Evolutionary conservation across 192 early-diverging fungal species (phyloP).

Genomic region (Podila minutissima): DNA sequence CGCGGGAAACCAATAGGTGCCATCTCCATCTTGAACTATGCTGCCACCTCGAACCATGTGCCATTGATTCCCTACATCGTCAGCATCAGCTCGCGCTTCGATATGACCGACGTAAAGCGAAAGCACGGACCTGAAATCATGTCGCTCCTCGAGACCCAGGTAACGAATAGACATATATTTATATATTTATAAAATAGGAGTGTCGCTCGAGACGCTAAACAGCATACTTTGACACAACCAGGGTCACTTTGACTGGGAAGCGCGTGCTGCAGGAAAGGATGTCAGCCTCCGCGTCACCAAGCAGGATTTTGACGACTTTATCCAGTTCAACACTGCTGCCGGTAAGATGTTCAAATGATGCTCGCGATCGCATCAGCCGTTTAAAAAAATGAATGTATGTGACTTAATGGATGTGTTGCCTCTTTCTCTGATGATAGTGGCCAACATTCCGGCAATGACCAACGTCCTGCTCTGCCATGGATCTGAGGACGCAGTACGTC

Average conservation of each 20-base stretch:
- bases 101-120: conserved; percentile 38
- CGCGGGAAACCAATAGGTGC: conserved; percentile 13
- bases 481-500: conserved; percentile 55
- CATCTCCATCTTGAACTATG: conserved; percentile 38
- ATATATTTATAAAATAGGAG: background rate
- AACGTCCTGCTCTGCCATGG: conserved; percentile 64
- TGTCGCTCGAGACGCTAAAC: background rate
- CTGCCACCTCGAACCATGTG: conserved; percentile 29
- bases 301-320: conserved; percentile 39
- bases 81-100: conserved; percentile 35
- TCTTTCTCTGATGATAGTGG: conserved; percentile 29
- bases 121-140: conserved; percentile 42
- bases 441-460: conserved; percentile 57
- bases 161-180: background rate
- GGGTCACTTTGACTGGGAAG: conserved; percentile 50
- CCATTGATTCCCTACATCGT: conserved; percentile 47
- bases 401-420: background rate
- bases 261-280: conserved; percentile 36
- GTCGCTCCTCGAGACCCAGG: conserved; percentile 39
- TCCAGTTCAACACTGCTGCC: conserved; percentile 35
- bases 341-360: conserved; percentile 6
- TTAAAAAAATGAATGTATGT: background rate
- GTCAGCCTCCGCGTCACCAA: conserved; percentile 33
- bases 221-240: background rate
- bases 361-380: background rate